Conservation (phyloP, 2,329 filamentous ascomycete genomes). For the Fusarium sp. region DNA sequence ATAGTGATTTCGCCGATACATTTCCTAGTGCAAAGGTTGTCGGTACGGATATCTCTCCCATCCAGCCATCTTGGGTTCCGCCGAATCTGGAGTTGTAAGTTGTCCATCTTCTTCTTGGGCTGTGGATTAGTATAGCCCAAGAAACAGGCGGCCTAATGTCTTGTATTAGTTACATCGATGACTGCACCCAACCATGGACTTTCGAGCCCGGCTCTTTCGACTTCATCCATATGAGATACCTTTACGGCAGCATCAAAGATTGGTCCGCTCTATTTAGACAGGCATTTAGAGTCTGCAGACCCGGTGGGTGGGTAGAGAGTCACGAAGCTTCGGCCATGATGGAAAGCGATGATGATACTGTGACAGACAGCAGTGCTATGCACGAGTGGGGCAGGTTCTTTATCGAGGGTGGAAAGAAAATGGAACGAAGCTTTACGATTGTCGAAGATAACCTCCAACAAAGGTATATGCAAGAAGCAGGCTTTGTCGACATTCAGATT, state of each 20-base stretch:
- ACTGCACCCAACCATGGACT: constrained; percentile 45
- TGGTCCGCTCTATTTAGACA: constrained; percentile 63
- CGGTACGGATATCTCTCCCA: constrained; percentile 65
- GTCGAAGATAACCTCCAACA: not conserved
- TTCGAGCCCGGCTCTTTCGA: constrained; percentile 55
- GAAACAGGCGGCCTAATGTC: too few relatives aligned
- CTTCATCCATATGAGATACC: constrained; percentile 66
- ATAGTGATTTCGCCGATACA: constrained; percentile 59
- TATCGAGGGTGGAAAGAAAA: constrained; percentile 38
- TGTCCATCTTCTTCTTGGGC: not conserved
- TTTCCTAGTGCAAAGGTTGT: constrained; percentile 56
- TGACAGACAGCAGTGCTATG: constrained; percentile 39
- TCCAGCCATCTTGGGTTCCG: too few relatives aligned
- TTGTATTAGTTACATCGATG: constrained; percentile 30
- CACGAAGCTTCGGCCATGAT: constrained; percentile 40
- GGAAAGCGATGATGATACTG: constrained; percentile 43
- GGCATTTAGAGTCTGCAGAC: constrained; percentile 60
- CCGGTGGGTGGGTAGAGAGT: constrained; percentile 58
- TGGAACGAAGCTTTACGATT: not conserved
- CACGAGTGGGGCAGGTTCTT: constrained; percentile 42
- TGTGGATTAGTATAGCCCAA: too few relatives aligned
- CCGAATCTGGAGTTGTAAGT: constrained; percentile 23
- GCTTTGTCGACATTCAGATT: not conserved
- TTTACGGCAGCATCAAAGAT: constrained; percentile 64
- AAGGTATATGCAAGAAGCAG: not conserved